Evolutionary conservation across 352 stramenopile species (phyloP), one percentile per base, ranked within the genome.

Genomic region (Phytophthora tentaculata): DNA sequence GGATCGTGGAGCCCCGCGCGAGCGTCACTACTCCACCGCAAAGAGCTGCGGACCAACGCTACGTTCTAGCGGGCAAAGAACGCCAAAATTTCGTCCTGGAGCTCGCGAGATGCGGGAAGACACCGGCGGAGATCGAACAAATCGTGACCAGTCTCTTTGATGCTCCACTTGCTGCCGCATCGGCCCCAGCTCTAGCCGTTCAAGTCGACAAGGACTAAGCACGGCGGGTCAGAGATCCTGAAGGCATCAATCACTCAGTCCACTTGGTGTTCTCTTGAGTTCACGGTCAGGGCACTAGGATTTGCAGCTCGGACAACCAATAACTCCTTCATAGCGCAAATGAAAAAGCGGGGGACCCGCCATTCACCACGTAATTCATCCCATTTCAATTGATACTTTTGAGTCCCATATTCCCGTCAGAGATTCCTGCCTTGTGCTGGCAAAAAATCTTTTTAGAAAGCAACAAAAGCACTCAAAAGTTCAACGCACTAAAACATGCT

Each of bases 101-200:
- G 43, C 71, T 79, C 8, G 67, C 67, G 16, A 79, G 56, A 39
- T 76, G 59, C 32, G 71, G 63, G 2, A 70, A 76, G 20, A 69
- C 57, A 13, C 23, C 67, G 1, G 47, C 70, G 2, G 67, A 79
- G 51, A 76, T 79, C 22, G 58, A 76, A 37, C 48, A 73, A 45
- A 75, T 79, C 19, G 67, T 79, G 22, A 70, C 35, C 1, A 55
- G 47, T 16, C 28, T 76, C 13, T 79, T 79, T 56, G 60, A 74
- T 50, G 51, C 16, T 53, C 23, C 55, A 7, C 61, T 24, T 12
- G 22, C 44, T 16, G 50, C 60, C 12, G 13, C 48, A 23, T 56
- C 53, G 14, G 48, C 32, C 28, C 59, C 62, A 9, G 44, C 44
- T 10, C 37, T 64, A 16, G 67, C 62, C 3, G 44, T 75, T 43